Evolutionary conservation across 305 asterid species (phyloP).

Genomic region (Fraxinus latifolia): DNA sequence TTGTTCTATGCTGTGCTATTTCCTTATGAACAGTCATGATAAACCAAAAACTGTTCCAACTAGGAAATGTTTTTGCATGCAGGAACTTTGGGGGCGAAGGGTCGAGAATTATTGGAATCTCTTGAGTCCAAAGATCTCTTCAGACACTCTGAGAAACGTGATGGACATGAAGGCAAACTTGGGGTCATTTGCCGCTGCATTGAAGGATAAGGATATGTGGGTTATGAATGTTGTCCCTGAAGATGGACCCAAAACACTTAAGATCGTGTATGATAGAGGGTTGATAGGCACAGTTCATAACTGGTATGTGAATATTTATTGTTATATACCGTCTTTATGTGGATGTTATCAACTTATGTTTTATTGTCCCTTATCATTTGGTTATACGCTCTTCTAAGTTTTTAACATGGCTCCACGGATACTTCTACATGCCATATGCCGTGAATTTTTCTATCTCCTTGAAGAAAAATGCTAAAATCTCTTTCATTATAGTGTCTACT

Average conservation of each 20-base stretch:
- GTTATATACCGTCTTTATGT: background rate
- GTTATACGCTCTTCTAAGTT: background rate
- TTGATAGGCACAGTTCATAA: slow-evolving; percentile 78
- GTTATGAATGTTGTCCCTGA: slow-evolving; percentile 93
- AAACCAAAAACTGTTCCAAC: slow-evolving; percentile 9
- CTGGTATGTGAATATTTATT: slow-evolving; percentile 48
- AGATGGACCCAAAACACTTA: slow-evolving; percentile 89
- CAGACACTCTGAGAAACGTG: slow-evolving; percentile 69
- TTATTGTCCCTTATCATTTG: background rate
- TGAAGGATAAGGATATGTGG: slow-evolving; percentile 89
- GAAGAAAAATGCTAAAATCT: background rate
- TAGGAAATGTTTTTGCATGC: slow-evolving; percentile 23
- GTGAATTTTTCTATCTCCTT: background rate
- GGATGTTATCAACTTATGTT: background rate
- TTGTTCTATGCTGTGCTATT: background rate
- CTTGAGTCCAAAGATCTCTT: slow-evolving; percentile 65
- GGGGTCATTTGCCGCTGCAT: slow-evolving; percentile 94
- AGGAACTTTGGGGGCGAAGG: slow-evolving; percentile 82
- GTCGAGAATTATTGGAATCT: slow-evolving; percentile 78
- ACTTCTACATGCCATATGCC: background rate
- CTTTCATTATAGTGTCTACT: background rate
- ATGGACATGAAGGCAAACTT: slow-evolving; percentile 96
- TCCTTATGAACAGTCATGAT: background rate
- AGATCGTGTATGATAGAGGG: slow-evolving; percentile 85
- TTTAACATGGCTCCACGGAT: background rate